phyloP scores from a whole-genome alignment of 768 basidiomycete genomes.

The Lactarius hengduanensis region DNA sequence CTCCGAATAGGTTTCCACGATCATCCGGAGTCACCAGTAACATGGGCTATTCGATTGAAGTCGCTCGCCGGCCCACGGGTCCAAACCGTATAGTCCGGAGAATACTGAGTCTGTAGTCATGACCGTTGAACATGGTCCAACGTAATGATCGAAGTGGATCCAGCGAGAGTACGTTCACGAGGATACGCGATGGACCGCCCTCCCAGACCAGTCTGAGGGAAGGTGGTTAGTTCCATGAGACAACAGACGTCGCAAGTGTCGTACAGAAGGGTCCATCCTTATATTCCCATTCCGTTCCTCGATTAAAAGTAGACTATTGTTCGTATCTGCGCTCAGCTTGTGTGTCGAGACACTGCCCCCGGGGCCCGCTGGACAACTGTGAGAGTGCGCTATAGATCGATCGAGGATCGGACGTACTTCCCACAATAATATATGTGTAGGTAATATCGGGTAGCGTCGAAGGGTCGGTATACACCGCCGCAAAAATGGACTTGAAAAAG shows the following conservation, averaged over 20 bases:
- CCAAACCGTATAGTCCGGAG: conserved; percentile 15
- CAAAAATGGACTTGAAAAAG: background rate
- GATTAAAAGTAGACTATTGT: too few species aligned
- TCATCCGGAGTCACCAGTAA: conserved; percentile 26
- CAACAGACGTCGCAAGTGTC: background rate
- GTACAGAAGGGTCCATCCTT: too few species aligned
- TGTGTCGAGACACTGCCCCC: too few species aligned
- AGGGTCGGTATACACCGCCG: background rate
- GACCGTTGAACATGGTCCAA: background rate
- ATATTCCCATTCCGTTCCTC: too few species aligned
- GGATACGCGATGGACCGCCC: conserved; percentile 22
- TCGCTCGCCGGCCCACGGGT: conserved; percentile 26
- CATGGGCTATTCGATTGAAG: conserved; percentile 24
- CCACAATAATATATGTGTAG: conserved; percentile 14
- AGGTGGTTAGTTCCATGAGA: conserved; percentile 27
- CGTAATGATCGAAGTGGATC: conserved; percentile 28
- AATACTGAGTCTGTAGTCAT: background rate
- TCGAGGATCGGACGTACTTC: too few species aligned
- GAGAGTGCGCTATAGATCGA: too few species aligned
- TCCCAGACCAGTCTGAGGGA: conserved; percentile 20
- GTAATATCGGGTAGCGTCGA: background rate
- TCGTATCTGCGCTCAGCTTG: too few species aligned
- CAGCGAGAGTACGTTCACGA: conserved; percentile 26
- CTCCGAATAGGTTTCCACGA: conserved; percentile 27
- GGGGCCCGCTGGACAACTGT: too few species aligned